Evolutionary conservation across 176 grass and related monocot genomes (phyloP).

Genomic region (Aegilops longissima): DNA sequence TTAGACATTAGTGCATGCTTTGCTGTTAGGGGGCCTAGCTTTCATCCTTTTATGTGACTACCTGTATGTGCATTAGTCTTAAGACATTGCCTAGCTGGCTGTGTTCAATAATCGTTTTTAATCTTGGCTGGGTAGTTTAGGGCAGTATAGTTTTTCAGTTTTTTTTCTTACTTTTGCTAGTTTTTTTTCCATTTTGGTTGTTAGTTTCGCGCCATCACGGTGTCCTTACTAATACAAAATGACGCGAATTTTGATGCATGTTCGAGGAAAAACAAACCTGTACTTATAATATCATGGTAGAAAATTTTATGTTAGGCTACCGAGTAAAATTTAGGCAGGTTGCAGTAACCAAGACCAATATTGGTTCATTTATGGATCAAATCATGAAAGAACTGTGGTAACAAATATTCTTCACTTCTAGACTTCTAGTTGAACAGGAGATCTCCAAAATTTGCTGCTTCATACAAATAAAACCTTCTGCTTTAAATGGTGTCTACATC

Average conservation of each 20-base stretch:
- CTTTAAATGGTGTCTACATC: slow-evolving; percentile 2
- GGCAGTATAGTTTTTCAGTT: too few relatives aligned
- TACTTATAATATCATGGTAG: neutral
- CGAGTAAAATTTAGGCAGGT: neutral
- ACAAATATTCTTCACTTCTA: neutral
- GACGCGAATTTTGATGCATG: too few relatives aligned
- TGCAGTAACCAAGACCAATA: slow-evolving; percentile 7
- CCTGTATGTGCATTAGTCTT: neutral
- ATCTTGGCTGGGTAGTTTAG: neutral
- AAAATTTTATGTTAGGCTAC: neutral
- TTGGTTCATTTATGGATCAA: slow-evolving; percentile 10
- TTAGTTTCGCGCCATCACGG: too few relatives aligned
- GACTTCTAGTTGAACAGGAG: slow-evolving; percentile 9
- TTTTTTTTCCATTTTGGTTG: too few relatives aligned
- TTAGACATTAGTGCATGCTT: neutral
- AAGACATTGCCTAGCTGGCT: neutral
- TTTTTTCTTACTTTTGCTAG: too few relatives aligned
- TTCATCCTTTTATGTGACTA: neutral
- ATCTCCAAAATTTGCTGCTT: neutral
- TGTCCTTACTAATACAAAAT: too few relatives aligned
- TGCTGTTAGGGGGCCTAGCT: neutral
- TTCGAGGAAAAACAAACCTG: too few relatives aligned
- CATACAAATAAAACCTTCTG: neutral
- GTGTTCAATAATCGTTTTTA: neutral
- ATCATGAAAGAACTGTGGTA: neutral